Evolutionary conservation across 768 basidiomycete genomes (phyloP).

Genomic region (Tulasnella sp.): DNA sequence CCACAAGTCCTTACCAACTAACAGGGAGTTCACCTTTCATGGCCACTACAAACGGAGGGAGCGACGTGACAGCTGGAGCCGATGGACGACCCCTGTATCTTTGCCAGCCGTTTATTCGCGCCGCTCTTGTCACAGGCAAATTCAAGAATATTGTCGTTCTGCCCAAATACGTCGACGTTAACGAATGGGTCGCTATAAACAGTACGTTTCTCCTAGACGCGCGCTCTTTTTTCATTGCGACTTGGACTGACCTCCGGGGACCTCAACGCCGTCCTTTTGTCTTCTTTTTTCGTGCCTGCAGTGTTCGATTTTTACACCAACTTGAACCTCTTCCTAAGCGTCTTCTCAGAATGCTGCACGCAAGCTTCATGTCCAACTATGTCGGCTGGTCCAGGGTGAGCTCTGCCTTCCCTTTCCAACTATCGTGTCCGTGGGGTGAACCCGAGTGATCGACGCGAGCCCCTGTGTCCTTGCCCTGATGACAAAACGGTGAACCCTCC

Average conservation of each 20-base stretch:
- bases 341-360: conserved; percentile 40
- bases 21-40: background rate
- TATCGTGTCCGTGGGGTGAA: background rate
- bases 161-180: conserved; percentile 39
- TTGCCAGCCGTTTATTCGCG: conserved; percentile 36
- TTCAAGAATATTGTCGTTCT: conserved; percentile 38
- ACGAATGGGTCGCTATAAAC: conserved; percentile 45
- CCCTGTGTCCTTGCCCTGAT: conserved; percentile 6
- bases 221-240: background rate
- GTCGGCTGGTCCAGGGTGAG: conserved; percentile 41
- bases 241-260: background rate
- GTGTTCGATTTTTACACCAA: conserved; percentile 47
- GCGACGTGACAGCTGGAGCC: background rate
- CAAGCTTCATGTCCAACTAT: conserved; percentile 41
- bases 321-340: conserved; percentile 42
- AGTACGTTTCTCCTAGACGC: conserved; percentile 29
- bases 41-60: conserved; percentile 15
- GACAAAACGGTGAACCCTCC: conserved; percentile 2
- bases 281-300: conserved; percentile 22
- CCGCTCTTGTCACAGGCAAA: conserved; percentile 35
- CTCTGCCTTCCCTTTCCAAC: background rate
- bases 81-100: conserved; percentile 30
- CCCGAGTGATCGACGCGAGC: background rate
- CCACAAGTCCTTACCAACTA: conserved; percentile 1
- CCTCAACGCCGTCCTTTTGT: background rate